Conservation (phyloP, 176 grass and related monocot species). For the Panicum miliaceum region DNA sequence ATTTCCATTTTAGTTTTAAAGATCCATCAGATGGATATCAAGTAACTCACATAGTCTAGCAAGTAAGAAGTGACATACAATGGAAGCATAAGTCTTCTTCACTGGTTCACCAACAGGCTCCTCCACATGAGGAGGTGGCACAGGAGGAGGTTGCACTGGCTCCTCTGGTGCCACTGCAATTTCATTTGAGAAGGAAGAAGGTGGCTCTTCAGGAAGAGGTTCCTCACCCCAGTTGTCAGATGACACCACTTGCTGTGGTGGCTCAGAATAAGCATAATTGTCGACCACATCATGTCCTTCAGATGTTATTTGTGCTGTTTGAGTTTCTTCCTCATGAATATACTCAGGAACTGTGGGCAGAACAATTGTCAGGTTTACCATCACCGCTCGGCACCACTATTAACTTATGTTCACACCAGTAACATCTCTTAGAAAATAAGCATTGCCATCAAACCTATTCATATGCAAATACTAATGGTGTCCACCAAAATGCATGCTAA, state of each 20-base stretch:
- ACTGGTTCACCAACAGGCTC: slow-evolving; percentile 72
- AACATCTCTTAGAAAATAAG: slow-evolving; percentile 1
- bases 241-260: slow-evolving; percentile 50
- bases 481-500: neutral
- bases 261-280: slow-evolving; percentile 65
- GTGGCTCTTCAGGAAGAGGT: slow-evolving; percentile 57
- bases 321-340: slow-evolving; percentile 65
- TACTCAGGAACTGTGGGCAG: slow-evolving; percentile 60
- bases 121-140: slow-evolving; percentile 46
- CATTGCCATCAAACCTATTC: neutral
- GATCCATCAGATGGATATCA: slow-evolving; percentile 26
- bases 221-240: slow-evolving; percentile 65
- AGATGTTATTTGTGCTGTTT: slow-evolving; percentile 45
- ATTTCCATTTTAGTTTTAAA: slow-evolving; percentile 31
- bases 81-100: slow-evolving; percentile 96
- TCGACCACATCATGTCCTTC: slow-evolving; percentile 61
- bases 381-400: neutral
- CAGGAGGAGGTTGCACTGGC: slow-evolving; percentile 49
- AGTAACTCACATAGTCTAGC: slow-evolving; percentile 25
- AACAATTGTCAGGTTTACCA: neutral
- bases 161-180: slow-evolving; percentile 54
- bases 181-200: slow-evolving; percentile 59
- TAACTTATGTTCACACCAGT: neutral
- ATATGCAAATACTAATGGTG: neutral
- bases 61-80: slow-evolving; percentile 59